Evolutionary conservation across 106 monocot species (phyloP), one percentile per base, ranked within the genome.

Genomic region (Posidonia australis): DNA sequence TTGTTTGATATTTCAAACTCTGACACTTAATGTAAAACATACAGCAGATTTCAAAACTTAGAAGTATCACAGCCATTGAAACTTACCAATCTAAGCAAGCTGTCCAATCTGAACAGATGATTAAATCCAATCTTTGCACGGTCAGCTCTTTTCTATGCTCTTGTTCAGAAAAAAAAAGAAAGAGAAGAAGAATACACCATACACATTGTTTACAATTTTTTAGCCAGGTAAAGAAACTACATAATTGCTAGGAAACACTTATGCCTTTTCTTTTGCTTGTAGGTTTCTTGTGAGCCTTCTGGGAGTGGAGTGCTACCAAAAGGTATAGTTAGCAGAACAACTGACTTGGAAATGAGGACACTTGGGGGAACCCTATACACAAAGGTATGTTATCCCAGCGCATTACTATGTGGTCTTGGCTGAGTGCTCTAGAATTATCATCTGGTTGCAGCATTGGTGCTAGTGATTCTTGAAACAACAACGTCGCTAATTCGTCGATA

Each of bases 241-340:
- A 49, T 49, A 9, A 16, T 69, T n/a, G n/a, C n/a, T n/a, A n/a
- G n/a, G n/a, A n/a, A n/a, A n/a, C n/a, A n/a, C 42, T 69, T 44
- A 1, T 18, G 58, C 30, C 5, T 56, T 25, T 21, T 26, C 14
- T 56, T 56, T 11, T 56, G n/a, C n/a, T 24, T 18, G 46, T 47
- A 89, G 89, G 65, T 23, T 57, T 59, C 57, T 45, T 62, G 76
- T 41, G 79, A 76, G 48, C 79, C 83, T 58, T 51, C 42, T 17
- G 83, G 83, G 11, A 70, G 60, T 79, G 83, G 79, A 66, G 26
- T 68, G 44, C 70, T 83, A 47, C 83, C 83, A 48, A 16, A 48
- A 69, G 73, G 83, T 36, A 83, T 83, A 54, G 67, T 83, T 36
- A 72, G 72, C 9, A 70, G 55, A 65, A 76, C 75, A 51, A 76